A percentile compares a stretch with the other conserved stretches of the same genome.
phyloP scores from a whole-genome alignment of 2,329 filamentous ascomycete species.

The Aspergillus tanneri region DNA sequence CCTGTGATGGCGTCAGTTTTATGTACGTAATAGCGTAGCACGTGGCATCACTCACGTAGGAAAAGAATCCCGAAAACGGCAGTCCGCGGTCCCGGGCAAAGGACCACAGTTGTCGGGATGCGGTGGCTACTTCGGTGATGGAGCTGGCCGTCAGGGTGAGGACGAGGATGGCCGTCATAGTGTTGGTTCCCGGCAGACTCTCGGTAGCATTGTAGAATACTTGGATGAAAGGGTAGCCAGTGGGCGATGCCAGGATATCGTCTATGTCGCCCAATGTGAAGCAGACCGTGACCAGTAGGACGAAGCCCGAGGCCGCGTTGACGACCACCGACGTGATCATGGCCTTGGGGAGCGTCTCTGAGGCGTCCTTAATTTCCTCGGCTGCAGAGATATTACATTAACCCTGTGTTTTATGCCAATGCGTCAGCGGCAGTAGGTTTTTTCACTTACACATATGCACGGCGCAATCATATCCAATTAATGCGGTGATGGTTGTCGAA shows the following conservation, averaged over 20 bases:
- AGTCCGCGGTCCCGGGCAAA: constrained; percentile 46
- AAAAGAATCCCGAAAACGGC: constrained; percentile 30
- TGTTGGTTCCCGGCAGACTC: constrained; percentile 42
- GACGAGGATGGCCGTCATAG: constrained; percentile 46
- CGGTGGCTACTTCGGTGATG: constrained; percentile 33
- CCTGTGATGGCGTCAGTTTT: constrained; percentile 27
- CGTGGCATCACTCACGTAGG: constrained; percentile 16
- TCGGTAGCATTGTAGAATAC: constrained; percentile 38
- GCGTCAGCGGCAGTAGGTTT: not conserved
- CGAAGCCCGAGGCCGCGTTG: constrained; percentile 40
- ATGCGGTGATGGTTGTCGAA: constrained; percentile 40
- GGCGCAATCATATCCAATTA: constrained; percentile 45
- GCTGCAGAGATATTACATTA: constrained; percentile 28
- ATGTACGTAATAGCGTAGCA: not conserved
- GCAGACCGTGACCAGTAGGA: constrained; percentile 41
- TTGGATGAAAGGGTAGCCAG: constrained; percentile 35
- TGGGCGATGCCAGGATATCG: constrained; percentile 25
- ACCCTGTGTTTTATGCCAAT: no score
- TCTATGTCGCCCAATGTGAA: constrained; percentile 40
- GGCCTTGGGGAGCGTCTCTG: constrained; percentile 35
- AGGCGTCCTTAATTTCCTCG: constrained; percentile 43
- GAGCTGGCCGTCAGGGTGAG: constrained; percentile 40
- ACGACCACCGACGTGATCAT: constrained; percentile 39
- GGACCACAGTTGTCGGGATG: constrained; percentile 42
- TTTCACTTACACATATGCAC: constrained; percentile 48